These are phyloP conservation scores for Aspergillus saccharolyticus DNA, from an alignment of 495 filamentous ascomycete genomes.

Conservation along the genomic window DNA sequence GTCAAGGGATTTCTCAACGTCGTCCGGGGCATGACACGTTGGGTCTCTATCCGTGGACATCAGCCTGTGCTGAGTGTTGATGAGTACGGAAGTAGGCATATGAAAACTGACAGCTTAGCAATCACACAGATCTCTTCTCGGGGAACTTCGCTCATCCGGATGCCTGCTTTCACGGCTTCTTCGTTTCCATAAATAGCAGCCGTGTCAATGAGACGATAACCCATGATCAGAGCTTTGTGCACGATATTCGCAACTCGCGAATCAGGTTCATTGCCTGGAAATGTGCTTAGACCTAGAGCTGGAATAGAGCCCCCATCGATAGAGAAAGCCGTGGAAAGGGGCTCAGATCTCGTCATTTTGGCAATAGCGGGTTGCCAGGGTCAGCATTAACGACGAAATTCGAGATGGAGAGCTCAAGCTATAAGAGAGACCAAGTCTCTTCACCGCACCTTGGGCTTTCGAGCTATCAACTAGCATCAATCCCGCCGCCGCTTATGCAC, in stretches of 20 bases:
- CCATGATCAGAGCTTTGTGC: constrained; percentile 36
- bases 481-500: too few species aligned
- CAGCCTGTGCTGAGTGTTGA: background rate
- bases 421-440: too few species aligned
- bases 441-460: too few species aligned
- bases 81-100: background rate
- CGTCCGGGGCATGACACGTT: background rate
- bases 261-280: background rate
- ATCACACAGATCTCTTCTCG: constrained; percentile 55
- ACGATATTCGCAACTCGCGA: constrained; percentile 35
- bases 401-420: too few species aligned
- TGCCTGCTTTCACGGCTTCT: constrained; percentile 9
- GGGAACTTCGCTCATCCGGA: constrained; percentile 12
- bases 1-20: background rate
- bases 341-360: background rate
- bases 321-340: background rate
- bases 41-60: background rate
- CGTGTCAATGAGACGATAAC: constrained; percentile 56
- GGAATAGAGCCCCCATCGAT: constrained; percentile 38
- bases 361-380: background rate
- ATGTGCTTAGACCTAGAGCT: constrained; percentile 38
- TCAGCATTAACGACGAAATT: background rate
- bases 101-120: constrained; percentile 49
- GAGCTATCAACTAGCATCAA: too few species aligned
- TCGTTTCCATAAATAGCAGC: constrained; percentile 28